Percentiles rank a stretch among this genome's conserved stretches.
These are phyloP conservation scores for Cucurbitaria berberidis DNA, from an alignment of 2,329 filamentous ascomycete genomes.

Conservation along the genomic window DNA sequence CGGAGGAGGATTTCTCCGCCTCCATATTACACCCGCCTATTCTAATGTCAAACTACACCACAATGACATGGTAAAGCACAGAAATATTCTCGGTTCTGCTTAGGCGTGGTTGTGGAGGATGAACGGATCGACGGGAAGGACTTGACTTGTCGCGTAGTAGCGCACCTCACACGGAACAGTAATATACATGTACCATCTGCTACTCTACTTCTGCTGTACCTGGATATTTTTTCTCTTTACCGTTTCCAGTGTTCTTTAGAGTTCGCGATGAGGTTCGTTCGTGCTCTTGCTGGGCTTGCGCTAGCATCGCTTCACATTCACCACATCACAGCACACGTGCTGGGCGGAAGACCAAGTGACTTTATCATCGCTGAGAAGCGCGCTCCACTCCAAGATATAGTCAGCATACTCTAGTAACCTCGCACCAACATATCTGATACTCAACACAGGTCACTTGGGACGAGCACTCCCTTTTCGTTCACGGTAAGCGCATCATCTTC, in stretches of 20 bases:
- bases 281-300: not conserved
- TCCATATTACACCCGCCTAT: conserved; percentile 1
- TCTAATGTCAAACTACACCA: not conserved
- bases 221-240: not conserved
- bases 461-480: conserved; percentile 70
- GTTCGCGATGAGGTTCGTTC: conserved; percentile 8
- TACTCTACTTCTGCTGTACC: not conserved
- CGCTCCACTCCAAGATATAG: conserved; percentile 60
- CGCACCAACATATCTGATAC: not conserved
- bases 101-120: not conserved
- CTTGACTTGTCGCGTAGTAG: not conserved
- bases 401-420: conserved; percentile 34
- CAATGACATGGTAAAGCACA: not conserved
- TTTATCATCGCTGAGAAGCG: conserved; percentile 56
- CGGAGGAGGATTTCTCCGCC: conserved; percentile 19
- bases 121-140: not conserved
- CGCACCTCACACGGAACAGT: not conserved
- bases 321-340: conserved; percentile 43
- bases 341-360: conserved; percentile 56
- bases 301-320: conserved; percentile 7
- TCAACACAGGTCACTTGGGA: conserved; percentile 67
- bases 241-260: not conserved
- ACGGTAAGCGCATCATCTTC: conserved; percentile 70
- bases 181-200: not conserved
- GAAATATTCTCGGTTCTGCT: not conserved